Percentiles rank a stretch among this genome's conserved stretches.
Conservation (phyloP, 768 basidiomycete genomes). For the Auricularia sp. region DNA sequence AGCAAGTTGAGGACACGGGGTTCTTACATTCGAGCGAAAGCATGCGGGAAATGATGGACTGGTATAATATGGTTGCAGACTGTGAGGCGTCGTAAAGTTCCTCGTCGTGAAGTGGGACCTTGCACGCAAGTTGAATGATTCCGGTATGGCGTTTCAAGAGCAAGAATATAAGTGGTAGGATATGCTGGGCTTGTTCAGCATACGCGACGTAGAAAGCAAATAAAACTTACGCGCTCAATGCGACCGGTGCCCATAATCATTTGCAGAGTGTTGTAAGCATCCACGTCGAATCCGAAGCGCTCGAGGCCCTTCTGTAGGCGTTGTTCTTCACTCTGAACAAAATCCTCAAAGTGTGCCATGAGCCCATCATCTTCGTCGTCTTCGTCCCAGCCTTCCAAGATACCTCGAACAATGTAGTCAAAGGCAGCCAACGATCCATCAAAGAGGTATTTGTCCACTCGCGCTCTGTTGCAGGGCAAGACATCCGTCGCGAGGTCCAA, state of each 20-base stretch:
- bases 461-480: constrained; percentile 13
- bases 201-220: not conserved
- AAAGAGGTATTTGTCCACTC: constrained; percentile 19
- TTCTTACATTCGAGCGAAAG: not conserved
- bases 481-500: constrained; percentile 6
- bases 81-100: not conserved
- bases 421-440: constrained; percentile 5
- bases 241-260: constrained; percentile 23
- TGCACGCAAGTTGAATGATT: constrained; percentile 13
- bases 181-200: constrained; percentile 14
- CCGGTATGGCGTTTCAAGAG: constrained; percentile 24
- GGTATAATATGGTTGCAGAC: not conserved
- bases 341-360: constrained; percentile 17
- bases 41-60: not conserved
- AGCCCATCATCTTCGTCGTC: constrained; percentile 14
- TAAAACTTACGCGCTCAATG: constrained; percentile 22
- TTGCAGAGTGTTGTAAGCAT: constrained; percentile 19
- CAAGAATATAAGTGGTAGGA: constrained; percentile 27
- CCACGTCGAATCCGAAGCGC: constrained; percentile 21
- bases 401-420: constrained; percentile 4
- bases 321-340: constrained; percentile 17
- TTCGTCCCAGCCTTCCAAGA: constrained; percentile 5
- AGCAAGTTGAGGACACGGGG: not conserved
- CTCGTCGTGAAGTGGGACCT: not conserved
- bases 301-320: constrained; percentile 20